Conservation (phyloP, 179 eudicot genomes). For the Nepenthes alata region DNA sequence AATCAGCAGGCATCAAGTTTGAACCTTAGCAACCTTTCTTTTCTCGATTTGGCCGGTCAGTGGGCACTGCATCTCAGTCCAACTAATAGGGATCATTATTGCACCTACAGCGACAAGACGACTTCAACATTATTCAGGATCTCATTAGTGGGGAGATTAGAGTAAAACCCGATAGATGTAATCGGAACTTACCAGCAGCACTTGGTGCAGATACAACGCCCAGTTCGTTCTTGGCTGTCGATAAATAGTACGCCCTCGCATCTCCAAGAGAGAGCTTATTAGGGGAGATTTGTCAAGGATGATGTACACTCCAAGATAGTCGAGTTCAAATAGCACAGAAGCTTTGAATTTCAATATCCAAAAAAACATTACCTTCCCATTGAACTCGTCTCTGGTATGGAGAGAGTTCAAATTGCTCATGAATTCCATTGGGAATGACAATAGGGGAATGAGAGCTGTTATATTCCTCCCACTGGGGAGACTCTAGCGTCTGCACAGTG, state of each 20-base stretch:
- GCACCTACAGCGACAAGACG: slow-evolving; percentile 36
- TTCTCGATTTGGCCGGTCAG: slow-evolving; percentile 81
- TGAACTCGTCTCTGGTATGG: no score
- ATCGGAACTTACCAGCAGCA: slow-evolving; percentile 43
- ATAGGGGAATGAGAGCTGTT: no score
- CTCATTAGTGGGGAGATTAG: background rate
- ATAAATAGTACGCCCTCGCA: slow-evolving; percentile 90
- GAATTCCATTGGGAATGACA: no score
- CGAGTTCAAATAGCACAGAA: background rate
- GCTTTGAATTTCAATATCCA: background rate
- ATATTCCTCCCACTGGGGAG: no score
- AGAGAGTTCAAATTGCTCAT: no score
- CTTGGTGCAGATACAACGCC: slow-evolving; percentile 99
- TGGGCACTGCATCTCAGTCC: slow-evolving; percentile 99
- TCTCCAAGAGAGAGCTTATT: slow-evolving; percentile 86
- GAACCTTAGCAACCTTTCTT: slow-evolving; percentile 88
- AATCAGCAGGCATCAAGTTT: slow-evolving; percentile 9
- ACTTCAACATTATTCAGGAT: background rate
- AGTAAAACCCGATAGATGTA: background rate
- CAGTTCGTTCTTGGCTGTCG: slow-evolving; percentile 86
- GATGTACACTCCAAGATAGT: background rate
- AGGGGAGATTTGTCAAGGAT: slow-evolving; percentile 29
- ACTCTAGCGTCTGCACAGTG: no score
- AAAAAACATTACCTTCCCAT: no score
- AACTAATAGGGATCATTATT: slow-evolving; percentile 89